Percentiles rank a stretch among this genome's conserved stretches.
Evolutionary conservation across 495 filamentous ascomycete genomes (phyloP).

Genomic region (Penicillium desertorum): DNA sequence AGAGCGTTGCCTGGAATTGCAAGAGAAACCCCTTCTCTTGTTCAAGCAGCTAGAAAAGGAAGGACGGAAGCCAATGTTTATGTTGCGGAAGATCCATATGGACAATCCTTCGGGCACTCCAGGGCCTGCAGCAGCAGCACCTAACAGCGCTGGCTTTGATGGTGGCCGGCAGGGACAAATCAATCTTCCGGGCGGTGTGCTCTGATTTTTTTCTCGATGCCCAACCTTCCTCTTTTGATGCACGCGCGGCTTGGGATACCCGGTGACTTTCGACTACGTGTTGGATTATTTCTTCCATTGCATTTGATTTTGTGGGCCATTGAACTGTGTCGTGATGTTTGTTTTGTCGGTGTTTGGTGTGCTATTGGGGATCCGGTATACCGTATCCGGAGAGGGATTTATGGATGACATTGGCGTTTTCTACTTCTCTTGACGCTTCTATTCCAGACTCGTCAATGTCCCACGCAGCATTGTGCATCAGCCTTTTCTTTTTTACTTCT

Average conservation of each 20-base stretch:
- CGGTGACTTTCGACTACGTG: constrained; percentile 16
- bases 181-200: constrained; percentile 46
- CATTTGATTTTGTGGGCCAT: constrained; percentile 13
- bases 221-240: constrained; percentile 5
- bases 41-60: constrained; percentile 98
- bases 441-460: constrained; percentile 8
- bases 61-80: constrained; percentile 98
- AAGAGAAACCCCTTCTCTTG: constrained; percentile 90
- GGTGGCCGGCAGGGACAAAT: constrained; percentile 39
- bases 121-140: constrained; percentile 30
- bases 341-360: constrained; percentile 9
- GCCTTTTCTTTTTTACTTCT: constrained; percentile 18
- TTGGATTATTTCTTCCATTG: constrained; percentile 27
- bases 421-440: constrained; percentile 1
- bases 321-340: not conserved
- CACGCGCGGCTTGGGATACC: constrained; percentile 35
- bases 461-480: constrained; percentile 23
- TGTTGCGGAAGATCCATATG: constrained; percentile 68
- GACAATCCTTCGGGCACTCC: constrained; percentile 26
- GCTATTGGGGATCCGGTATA: constrained; percentile 7
- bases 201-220: constrained; percentile 26
- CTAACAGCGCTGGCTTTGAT: constrained; percentile 47
- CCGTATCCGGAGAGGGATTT: not conserved
- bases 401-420: constrained; percentile 16
- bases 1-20: constrained; percentile 85